Evolutionary conservation across 1,139 yeast species (phyloP).

Genomic region (Pneumocystis canis): DNA sequence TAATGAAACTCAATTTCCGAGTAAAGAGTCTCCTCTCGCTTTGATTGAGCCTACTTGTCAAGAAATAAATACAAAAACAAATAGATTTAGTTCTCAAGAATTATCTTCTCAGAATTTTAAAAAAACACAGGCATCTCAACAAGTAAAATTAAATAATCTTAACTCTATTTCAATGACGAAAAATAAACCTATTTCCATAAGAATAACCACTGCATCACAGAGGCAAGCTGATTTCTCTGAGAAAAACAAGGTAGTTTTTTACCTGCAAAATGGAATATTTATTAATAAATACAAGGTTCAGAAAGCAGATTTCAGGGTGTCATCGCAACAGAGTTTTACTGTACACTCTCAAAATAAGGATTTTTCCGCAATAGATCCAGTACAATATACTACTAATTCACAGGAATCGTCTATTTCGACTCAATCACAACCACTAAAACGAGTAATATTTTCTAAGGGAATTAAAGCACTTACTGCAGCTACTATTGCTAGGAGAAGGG

Average conservation of each 20-base stretch:
- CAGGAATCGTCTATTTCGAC: neutral
- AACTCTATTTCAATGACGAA: neutral
- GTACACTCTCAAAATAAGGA: neutral
- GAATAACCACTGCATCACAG: slow-evolving; percentile 13
- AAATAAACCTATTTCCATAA: slow-evolving; percentile 9
- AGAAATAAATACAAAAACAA: neutral
- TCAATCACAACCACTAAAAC: neutral
- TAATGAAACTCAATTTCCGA: neutral
- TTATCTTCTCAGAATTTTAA: neutral
- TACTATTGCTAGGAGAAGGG: slow-evolving; percentile 11
- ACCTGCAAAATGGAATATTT: neutral
- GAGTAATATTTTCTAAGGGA: neutral
- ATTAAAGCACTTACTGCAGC: slow-evolving; percentile 13
- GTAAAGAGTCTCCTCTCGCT: neutral
- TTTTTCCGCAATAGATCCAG: neutral
- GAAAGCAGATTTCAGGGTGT: neutral
- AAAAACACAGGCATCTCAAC: neutral
- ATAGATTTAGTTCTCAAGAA: neutral
- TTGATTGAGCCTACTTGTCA: neutral
- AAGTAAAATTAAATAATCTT: neutral
- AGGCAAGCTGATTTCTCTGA: slow-evolving; percentile 9
- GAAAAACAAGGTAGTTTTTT: slow-evolving; percentile 5
- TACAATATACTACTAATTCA: neutral
- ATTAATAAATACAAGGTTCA: neutral
- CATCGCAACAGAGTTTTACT: neutral